Conservation (phyloP, 306 rosid species). For the Vicia sativa region DNA sequence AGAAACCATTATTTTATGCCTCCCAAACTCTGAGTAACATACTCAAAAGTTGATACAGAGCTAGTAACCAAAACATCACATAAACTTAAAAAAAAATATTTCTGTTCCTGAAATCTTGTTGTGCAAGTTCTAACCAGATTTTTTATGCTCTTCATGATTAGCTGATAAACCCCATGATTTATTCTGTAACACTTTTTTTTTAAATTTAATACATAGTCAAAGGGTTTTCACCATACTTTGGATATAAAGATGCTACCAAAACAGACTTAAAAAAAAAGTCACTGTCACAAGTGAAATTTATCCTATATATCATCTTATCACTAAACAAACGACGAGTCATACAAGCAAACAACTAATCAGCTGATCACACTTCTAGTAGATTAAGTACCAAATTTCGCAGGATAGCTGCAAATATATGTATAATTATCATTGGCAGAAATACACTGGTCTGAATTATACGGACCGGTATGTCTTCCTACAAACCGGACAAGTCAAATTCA, state of each 20-base stretch:
- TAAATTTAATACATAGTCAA: constrained; percentile 44
- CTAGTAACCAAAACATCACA: constrained; percentile 55
- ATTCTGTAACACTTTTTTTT: constrained; percentile 49
- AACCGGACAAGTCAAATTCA: constrained; percentile 57
- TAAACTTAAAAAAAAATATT: constrained; percentile 57
- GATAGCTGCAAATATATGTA: too few relatives aligned
- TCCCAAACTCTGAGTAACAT: constrained; percentile 24
- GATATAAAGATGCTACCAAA: constrained; percentile 51
- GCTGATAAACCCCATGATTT: constrained; percentile 54
- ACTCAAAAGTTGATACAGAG: constrained; percentile 37
- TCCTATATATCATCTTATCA: too few relatives aligned
- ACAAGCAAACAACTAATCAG: too few relatives aligned
- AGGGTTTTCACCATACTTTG: constrained; percentile 52
- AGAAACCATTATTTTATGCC: constrained; percentile 3
- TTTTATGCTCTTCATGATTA: constrained; percentile 66
- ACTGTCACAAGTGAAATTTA: too few relatives aligned
- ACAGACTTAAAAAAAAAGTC: constrained; percentile 38
- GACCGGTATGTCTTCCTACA: constrained; percentile 40
- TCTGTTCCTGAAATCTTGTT: constrained; percentile 52
- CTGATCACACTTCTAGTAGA: too few relatives aligned
- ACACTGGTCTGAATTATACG: not conserved
- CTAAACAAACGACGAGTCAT: too few relatives aligned
- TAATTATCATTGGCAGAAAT: too few relatives aligned
- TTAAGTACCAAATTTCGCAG: too few relatives aligned
- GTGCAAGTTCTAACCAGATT: constrained; percentile 44